Evolutionary conservation across 1,284 basidiomycete species (phyloP).

Genomic region (Moniliophthora roreri): DNA sequence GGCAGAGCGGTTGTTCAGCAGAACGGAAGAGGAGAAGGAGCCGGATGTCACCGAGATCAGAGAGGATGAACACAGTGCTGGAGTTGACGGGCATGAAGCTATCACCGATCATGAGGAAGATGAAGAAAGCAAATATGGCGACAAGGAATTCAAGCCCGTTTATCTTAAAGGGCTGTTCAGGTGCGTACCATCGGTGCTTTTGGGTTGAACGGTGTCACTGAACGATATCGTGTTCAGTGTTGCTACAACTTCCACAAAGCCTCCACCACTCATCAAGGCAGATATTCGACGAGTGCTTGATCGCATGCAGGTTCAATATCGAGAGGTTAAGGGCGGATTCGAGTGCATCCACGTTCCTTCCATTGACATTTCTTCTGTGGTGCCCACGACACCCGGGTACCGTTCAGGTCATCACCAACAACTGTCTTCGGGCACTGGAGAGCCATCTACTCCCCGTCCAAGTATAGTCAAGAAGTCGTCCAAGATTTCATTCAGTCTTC

Average conservation of each 20-base stretch:
- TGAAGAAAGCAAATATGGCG: conserved; percentile 33
- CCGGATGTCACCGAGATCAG: conserved; percentile 41
- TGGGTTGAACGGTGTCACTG: conserved; percentile 1
- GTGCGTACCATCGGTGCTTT: conserved; percentile 37
- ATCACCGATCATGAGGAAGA: conserved; percentile 17
- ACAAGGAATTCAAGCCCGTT: conserved; percentile 83
- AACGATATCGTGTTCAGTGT: conserved; percentile 51
- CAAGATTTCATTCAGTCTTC: conserved; percentile 61
- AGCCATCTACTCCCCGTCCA: conserved; percentile 46
- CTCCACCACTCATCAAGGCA: conserved; percentile 76
- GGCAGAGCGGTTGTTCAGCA: conserved; percentile 49
- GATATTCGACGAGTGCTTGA: conserved; percentile 89
- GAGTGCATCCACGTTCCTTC: conserved; percentile 96
- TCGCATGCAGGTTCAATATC: conserved; percentile 92
- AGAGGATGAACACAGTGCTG: conserved; percentile 24
- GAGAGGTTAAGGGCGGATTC: conserved; percentile 89
- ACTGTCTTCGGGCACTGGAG: conserved; percentile 46
- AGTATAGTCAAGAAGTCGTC: conserved; percentile 72
- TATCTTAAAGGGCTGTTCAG: conserved; percentile 90
- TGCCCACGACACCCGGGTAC: conserved; percentile 29
- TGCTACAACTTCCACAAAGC: conserved; percentile 92
- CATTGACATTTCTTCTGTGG: conserved; percentile 82
- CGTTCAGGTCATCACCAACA: conserved; percentile 46
- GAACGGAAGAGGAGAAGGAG: conserved; percentile 47
- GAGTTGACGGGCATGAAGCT: conserved; percentile 22